Evolutionary conservation across 768 basidiomycete species (phyloP).

Genomic region (Trametes sanguinea): DNA sequence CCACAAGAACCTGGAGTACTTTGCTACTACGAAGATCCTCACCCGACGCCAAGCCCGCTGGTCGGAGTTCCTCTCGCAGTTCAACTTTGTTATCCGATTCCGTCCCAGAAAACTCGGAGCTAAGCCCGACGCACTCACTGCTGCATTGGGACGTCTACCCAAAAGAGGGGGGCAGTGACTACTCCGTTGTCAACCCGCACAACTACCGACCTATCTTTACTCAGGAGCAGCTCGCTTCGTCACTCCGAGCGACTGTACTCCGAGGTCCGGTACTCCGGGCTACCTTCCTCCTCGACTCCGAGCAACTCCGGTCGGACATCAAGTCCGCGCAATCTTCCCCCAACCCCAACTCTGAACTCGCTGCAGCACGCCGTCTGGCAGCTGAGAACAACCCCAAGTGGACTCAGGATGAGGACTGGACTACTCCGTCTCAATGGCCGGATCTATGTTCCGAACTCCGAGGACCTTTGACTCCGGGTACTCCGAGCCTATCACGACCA

Average conservation of each 20-base stretch:
- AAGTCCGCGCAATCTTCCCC: neutral
- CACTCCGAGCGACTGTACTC: neutral
- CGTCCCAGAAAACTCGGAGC: neutral
- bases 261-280: neutral
- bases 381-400: neutral
- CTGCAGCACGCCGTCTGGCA: neutral
- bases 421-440: neutral
- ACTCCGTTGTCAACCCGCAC: neutral
- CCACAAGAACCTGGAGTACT: constrained; percentile 43
- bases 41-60: constrained; percentile 41
- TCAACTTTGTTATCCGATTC: constrained; percentile 20
- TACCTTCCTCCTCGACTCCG: neutral
- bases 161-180: neutral
- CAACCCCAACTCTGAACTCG: neutral
- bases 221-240: neutral
- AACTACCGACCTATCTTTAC: neutral
- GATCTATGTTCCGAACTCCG: neutral
- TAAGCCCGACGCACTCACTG: neutral
- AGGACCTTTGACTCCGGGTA: neutral
- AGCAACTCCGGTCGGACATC: neutral
- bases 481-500: neutral
- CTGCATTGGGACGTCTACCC: neutral
- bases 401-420: neutral
- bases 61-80: constrained; percentile 30
- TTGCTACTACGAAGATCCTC: constrained; percentile 34